These are phyloP conservation scores for Colletotrichum somersetense DNA, from an alignment of 2,329 filamentous ascomycete genomes.

Conservation along the genomic window DNA sequence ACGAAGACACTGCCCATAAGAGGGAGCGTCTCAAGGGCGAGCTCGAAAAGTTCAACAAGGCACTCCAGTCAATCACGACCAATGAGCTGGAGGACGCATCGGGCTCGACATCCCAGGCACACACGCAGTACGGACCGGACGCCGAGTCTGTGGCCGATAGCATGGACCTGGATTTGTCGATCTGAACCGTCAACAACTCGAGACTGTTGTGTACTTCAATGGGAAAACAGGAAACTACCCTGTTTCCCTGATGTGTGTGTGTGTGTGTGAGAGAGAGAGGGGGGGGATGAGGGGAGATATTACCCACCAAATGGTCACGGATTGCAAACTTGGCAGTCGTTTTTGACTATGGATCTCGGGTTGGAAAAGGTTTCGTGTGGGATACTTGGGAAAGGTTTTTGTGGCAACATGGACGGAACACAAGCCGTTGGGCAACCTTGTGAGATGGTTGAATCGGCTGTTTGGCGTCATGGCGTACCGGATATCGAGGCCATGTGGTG, in stretches of 20 bases:
- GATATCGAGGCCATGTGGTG: neutral
- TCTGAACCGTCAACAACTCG: neutral
- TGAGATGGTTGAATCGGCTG: neutral
- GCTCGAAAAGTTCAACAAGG: constrained; percentile 60
- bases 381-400: neutral
- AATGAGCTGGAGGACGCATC: constrained; percentile 54
- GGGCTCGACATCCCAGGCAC: constrained; percentile 21
- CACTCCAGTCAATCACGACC: constrained; percentile 62
- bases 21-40: constrained; percentile 59
- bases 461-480: constrained; percentile 24
- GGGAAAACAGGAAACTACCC: neutral
- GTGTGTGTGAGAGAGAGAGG: neutral
- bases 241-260: neutral
- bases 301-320: neutral
- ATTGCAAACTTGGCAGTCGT: neutral
- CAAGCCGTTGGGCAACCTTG: neutral
- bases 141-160: constrained; percentile 28
- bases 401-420: neutral
- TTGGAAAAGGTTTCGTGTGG: neutral
- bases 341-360: neutral
- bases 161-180: constrained; percentile 31
- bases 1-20: constrained; percentile 56
- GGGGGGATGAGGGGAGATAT: neutral
- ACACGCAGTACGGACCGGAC: constrained; percentile 15
- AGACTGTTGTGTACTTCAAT: neutral